These are phyloP conservation scores for Vicia villosa DNA, from an alignment of 306 rosid species.

Conservation along the genomic window DNA sequence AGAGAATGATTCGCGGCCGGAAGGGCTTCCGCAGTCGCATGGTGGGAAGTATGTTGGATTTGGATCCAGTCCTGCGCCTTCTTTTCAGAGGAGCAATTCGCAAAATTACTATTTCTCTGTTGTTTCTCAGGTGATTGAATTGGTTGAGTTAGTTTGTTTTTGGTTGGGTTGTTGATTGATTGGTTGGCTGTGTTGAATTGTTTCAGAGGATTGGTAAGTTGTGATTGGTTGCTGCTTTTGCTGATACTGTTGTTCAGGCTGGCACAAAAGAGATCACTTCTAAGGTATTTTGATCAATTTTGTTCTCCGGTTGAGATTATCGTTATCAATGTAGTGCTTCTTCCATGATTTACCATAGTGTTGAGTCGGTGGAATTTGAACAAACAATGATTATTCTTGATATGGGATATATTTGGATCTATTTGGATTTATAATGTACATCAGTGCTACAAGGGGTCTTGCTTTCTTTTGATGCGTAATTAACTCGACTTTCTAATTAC, in stretches of 20 bases:
- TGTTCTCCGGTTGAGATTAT: neutral
- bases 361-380: too few species aligned
- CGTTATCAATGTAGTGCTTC: neutral
- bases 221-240: slow-evolving; percentile 83
- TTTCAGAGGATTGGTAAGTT: slow-evolving; percentile 77
- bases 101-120: slow-evolving; percentile 76
- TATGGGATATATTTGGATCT: too few species aligned
- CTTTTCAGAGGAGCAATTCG: slow-evolving; percentile 45
- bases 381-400: too few species aligned
- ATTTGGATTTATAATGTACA: too few species aligned
- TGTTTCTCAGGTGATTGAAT: slow-evolving; percentile 76
- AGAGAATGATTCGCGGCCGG: slow-evolving; percentile 81
- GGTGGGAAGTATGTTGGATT: slow-evolving; percentile 95
- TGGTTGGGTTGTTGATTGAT: neutral
- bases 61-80: slow-evolving; percentile 64
- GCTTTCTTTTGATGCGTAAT: too few species aligned
- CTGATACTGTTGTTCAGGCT: slow-evolving; percentile 82
- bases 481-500: too few species aligned
- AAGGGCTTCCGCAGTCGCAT: slow-evolving; percentile 78
- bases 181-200: neutral
- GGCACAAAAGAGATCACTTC: slow-evolving; percentile 74
- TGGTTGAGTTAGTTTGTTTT: neutral
- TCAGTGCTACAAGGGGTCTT: too few species aligned
- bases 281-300: slow-evolving; percentile 56
- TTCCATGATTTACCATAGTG: neutral